Base-by-base conservation (phyloP, 768 basidiomycete genomes). In the Mycena kentingensis region DNA sequence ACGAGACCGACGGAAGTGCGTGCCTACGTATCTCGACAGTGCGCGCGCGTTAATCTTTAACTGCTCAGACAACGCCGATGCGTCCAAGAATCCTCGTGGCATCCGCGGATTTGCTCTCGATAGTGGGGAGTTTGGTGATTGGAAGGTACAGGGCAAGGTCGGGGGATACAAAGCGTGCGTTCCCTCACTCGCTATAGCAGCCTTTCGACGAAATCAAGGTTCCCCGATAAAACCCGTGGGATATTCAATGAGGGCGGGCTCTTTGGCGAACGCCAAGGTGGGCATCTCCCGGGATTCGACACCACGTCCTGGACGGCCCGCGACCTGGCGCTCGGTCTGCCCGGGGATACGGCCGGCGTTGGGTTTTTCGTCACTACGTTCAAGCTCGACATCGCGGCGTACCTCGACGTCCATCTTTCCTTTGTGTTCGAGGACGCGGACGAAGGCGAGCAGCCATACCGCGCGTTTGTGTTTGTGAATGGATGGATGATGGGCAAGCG, bases 401-500 rank as follows among this genome's bases (percentile, higher is more conserved):
- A 76, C 19, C 67, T 81, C n/a, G 91, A 93, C 60, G 78, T 82
- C 4, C 80, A 81, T 56, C 70, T 92, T 60, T 87, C 85, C 13
- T 89, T 92, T 63, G 81, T 76, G 1, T 92, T 91, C 63, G 78
- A 83, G 42, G 77, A 84, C 41, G 67, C 76, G 1, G 62, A 73
- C 5, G n/a, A n/a, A n/a, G n/a, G n/a, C n/a, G 76, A 76, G 4
- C 83, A 87, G 60, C 77, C 87, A 21, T 92, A 90, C 61, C 79
- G 90, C 15, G 83, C 85, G 3, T 74, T 82, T 37, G 59, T 93
- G 35, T 92, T 88, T 52, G 85, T 93, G 18, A 92, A 93, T 60
- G 91, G 90, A 12, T 93, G 91, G 91, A 86, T 87, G 81, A 89
- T 89, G 81, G 91, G 90, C 8, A 92, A 91, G 70, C 67, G 84